These are phyloP conservation scores for Eucalyptus pauciflora DNA, from an alignment of 345 rosid genomes.

Conservation along the genomic window DNA sequence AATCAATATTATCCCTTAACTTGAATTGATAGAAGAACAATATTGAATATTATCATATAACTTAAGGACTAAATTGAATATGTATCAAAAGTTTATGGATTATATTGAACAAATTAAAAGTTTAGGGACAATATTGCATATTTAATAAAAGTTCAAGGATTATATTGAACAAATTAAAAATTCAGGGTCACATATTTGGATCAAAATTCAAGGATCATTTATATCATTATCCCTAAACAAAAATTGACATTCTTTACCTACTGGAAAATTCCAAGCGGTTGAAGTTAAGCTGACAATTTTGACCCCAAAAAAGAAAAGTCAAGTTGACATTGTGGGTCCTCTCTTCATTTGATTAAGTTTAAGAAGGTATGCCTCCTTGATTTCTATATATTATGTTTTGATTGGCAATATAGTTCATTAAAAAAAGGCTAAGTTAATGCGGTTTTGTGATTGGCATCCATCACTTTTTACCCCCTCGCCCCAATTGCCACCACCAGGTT, in stretches of 20 bases:
- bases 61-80: too few species aligned
- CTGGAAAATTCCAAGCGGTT: background rate
- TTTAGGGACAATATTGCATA: rapidly evolving
- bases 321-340: background rate
- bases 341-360: background rate
- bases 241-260: background rate
- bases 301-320: background rate
- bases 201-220: too few species aligned
- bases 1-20: too few species aligned
- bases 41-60: too few species aligned
- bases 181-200: rapidly evolving
- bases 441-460: background rate
- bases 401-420: background rate
- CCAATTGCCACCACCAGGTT: background rate
- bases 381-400: background rate
- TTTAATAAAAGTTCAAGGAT: too few species aligned
- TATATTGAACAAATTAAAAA: too few species aligned
- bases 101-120: too few species aligned
- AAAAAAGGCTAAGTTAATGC: background rate
- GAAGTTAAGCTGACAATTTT: background rate
- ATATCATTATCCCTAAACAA: too few species aligned
- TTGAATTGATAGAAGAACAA: too few species aligned
- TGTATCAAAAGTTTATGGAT: too few species aligned
- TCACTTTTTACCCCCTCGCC: background rate
- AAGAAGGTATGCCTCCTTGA: background rate